These are phyloP conservation scores for Penicillium parvum DNA, from an alignment of 495 filamentous ascomycete species.

Conservation along the genomic window DNA sequence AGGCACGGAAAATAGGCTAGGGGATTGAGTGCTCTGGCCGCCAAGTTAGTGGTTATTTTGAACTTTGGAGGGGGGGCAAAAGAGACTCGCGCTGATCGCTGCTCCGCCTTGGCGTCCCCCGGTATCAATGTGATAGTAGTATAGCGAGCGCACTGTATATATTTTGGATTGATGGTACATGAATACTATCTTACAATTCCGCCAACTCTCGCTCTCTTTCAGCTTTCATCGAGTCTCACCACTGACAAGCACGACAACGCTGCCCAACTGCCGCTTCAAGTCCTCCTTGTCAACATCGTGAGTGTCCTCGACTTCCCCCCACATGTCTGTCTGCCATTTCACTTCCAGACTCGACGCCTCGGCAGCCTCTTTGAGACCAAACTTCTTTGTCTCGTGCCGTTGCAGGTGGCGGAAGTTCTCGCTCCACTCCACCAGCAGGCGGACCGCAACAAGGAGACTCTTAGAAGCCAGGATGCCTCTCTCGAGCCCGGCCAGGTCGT, in stretches of 20 bases:
- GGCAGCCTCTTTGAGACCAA: conserved; percentile 62
- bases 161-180: background rate
- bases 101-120: conserved; percentile 21
- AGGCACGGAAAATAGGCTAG: background rate
- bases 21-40: conserved; percentile 1
- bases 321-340: conserved; percentile 80
- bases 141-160: no score
- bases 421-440: conserved; percentile 86
- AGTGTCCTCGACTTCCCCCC: conserved; percentile 97
- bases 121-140: no score
- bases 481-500: conserved; percentile 85
- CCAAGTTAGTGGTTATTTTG: conserved; percentile 4
- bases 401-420: conserved; percentile 54
- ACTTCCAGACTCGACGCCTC: conserved; percentile 79
- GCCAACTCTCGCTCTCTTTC: conserved; percentile 18
- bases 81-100: conserved; percentile 9
- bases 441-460: conserved; percentile 70
- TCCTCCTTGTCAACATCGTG: conserved; percentile 97
- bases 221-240: conserved; percentile 50
- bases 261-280: conserved; percentile 80
- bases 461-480: conserved; percentile 78
- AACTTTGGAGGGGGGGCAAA: conserved; percentile 6
- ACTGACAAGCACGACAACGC: conserved; percentile 72
- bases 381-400: conserved; percentile 29
- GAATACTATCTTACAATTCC: background rate